phyloP scores from a whole-genome alignment of 2,329 filamentous ascomycete species.

The Colletotrichum cordylinicola region DNA sequence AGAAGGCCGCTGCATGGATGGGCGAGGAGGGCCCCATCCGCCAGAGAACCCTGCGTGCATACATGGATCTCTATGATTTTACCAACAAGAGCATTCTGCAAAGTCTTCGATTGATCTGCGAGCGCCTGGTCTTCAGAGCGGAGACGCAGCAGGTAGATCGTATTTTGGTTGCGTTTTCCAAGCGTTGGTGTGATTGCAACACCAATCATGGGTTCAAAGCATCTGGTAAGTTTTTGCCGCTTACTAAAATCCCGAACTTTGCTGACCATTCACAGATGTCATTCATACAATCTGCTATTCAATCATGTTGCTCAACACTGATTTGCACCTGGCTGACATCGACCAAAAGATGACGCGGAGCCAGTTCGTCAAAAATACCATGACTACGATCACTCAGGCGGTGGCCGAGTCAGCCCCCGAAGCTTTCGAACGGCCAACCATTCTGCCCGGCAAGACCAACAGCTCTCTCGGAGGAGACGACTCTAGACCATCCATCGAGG shows the following conservation, averaged over 20 bases:
- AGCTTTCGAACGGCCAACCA: constrained; percentile 65
- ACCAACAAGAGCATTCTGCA: constrained; percentile 78
- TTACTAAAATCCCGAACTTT: background rate
- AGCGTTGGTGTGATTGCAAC: constrained; percentile 93
- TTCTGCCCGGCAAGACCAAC: constrained; percentile 52
- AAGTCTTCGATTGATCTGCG: constrained; percentile 81
- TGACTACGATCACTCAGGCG: constrained; percentile 84
- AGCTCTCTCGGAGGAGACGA: constrained; percentile 31
- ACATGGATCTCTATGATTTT: constrained; percentile 94
- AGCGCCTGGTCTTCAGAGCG: constrained; percentile 80
- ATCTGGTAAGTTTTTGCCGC: constrained; percentile 62
- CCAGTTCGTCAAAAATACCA: constrained; percentile 96
- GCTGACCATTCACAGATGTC: constrained; percentile 67
- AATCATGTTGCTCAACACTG: constrained; percentile 92
- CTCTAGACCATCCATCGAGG: constrained; percentile 39
- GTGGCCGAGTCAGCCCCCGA: constrained; percentile 75
- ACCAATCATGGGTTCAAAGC: constrained; percentile 91
- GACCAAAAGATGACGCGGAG: constrained; percentile 94
- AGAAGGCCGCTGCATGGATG: constrained; percentile 85
- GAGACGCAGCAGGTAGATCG: constrained; percentile 98
- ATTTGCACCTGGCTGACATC: constrained; percentile 93
- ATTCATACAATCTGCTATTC: constrained; percentile 98
- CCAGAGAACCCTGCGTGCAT: constrained; percentile 70
- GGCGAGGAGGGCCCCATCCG: constrained; percentile 73
- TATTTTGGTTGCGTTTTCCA: constrained; percentile 87